Percentiles rank a stretch among this genome's conserved stretches.
These are phyloP conservation scores for Russula sp. DNA, from an alignment of 768 basidiomycete genomes.

Conservation along the genomic window DNA sequence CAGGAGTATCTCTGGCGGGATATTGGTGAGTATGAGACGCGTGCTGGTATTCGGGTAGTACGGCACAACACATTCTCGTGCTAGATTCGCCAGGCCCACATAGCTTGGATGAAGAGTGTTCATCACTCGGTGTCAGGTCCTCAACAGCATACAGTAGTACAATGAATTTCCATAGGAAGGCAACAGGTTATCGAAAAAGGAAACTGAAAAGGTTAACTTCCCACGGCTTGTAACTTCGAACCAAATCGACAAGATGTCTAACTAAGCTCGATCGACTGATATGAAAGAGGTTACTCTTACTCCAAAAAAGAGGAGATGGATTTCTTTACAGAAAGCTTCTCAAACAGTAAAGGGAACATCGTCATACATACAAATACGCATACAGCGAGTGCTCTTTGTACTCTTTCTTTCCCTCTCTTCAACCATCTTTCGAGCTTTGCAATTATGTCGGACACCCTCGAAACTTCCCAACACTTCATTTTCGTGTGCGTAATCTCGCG, in stretches of 20 bases:
- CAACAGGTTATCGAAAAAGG: slow-evolving; percentile 1
- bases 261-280: neutral
- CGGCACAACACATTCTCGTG: neutral
- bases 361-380: slow-evolving; percentile 16
- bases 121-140: too few species aligned
- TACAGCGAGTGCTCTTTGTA: neutral
- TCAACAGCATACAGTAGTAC: too few species aligned
- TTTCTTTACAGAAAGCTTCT: slow-evolving; percentile 11
- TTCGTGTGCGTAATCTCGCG: slow-evolving; percentile 45
- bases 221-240: slow-evolving; percentile 11
- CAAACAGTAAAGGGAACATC: neutral
- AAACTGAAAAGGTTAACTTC: neutral
- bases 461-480: slow-evolving; percentile 68
- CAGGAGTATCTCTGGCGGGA: slow-evolving; percentile 18
- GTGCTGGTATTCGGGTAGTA: too few species aligned
- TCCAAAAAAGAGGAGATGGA: neutral
- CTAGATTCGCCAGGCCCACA: neutral
- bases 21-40: neutral
- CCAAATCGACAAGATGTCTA: slow-evolving; percentile 3
- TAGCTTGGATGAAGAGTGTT: neutral
- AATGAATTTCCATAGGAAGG: neutral
- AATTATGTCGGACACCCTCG: slow-evolving; percentile 41
- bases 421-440: neutral
- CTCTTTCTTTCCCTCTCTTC: neutral
- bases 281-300: neutral